These are phyloP conservation scores for Trichoderma virens DNA, from an alignment of 495 filamentous ascomycete species.

Conservation along the genomic window DNA sequence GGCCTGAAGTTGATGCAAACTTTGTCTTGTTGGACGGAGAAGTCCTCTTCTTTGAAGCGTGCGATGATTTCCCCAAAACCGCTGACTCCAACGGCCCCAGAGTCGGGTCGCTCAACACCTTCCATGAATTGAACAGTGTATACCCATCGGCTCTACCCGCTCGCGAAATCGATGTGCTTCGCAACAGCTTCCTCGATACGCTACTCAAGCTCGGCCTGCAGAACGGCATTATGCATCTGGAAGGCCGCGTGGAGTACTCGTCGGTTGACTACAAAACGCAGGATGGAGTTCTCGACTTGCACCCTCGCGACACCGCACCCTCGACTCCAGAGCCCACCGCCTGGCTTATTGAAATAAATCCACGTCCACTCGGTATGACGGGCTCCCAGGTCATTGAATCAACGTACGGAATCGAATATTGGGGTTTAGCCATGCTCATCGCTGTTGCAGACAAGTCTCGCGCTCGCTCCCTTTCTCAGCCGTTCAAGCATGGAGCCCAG, in stretches of 20 bases:
- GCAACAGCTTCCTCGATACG: constrained; percentile 21
- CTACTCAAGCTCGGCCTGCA: constrained; percentile 28
- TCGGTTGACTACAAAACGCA: constrained; percentile 17
- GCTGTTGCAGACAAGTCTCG: constrained; percentile 23
- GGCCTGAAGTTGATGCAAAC: constrained; percentile 49
- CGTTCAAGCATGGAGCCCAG: constrained; percentile 24
- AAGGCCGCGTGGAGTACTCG: constrained; percentile 21
- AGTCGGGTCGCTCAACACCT: constrained; percentile 23
- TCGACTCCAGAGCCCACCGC: constrained; percentile 14
- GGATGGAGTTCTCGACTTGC: constrained; percentile 12
- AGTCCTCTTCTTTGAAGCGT: constrained; percentile 42
- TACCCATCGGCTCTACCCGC: constrained; percentile 30
- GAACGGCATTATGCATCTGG: constrained; percentile 22
- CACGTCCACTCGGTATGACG: constrained; percentile 27
- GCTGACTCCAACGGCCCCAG: constrained; percentile 27
- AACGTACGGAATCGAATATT: constrained; percentile 38
- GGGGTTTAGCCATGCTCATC: constrained; percentile 23
- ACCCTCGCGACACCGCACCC: constrained; percentile 1
- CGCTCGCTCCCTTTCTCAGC: constrained; percentile 20
- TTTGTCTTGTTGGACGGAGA: constrained; percentile 42
- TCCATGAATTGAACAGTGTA: constrained; percentile 30
- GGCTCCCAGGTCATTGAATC: constrained; percentile 21
- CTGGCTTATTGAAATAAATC: constrained; percentile 33
- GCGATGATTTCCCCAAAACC: constrained; percentile 43
- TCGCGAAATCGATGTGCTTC: constrained; percentile 25